Conservation (phyloP, 2,329 filamentous ascomycete genomes). For the Venturia asperata region DNA sequence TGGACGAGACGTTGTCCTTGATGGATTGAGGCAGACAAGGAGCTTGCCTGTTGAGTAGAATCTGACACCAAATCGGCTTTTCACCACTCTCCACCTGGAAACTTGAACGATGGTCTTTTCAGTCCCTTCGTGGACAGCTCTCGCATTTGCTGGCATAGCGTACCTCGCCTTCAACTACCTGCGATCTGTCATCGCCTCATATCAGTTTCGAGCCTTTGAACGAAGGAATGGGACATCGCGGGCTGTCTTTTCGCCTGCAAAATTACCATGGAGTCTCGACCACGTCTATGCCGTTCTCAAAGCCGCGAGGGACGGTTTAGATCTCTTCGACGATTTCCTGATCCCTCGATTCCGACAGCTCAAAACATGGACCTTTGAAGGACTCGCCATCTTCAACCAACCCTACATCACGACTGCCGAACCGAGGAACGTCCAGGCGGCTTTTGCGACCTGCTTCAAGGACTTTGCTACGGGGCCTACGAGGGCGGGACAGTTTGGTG, state of each 20-base stretch:
- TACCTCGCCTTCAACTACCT: not conserved
- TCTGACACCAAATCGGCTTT: not conserved
- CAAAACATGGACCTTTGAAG: constrained; percentile 15
- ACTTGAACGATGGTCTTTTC: not conserved
- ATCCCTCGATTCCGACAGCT: not conserved
- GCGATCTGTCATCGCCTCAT: not conserved
- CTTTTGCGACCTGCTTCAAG: constrained; percentile 21
- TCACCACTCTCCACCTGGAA: not conserved
- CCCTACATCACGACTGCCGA: constrained; percentile 16
- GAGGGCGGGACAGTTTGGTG: constrained; percentile 20
- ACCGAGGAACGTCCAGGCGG: constrained; percentile 20
- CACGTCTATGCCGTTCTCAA: constrained; percentile 12
- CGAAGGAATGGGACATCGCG: constrained; percentile 41
- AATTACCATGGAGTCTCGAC: constrained; percentile 18
- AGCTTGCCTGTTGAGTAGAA: not conserved
- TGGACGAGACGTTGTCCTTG: not conserved
- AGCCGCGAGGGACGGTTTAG: constrained; percentile 21
- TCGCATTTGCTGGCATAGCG: not conserved
- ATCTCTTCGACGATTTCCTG: constrained; percentile 20
- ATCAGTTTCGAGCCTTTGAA: constrained; percentile 16
- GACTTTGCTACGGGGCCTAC: constrained; percentile 19
- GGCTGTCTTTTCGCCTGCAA: constrained; percentile 23
- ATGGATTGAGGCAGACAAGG: not conserved
- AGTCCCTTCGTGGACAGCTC: not conserved
- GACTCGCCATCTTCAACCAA: constrained; percentile 16